Percentiles rank a stretch among this genome's conserved stretches.
Evolutionary conservation across 352 stramenopile species (phyloP).

Genomic region (Phytophthora kernoviae): DNA sequence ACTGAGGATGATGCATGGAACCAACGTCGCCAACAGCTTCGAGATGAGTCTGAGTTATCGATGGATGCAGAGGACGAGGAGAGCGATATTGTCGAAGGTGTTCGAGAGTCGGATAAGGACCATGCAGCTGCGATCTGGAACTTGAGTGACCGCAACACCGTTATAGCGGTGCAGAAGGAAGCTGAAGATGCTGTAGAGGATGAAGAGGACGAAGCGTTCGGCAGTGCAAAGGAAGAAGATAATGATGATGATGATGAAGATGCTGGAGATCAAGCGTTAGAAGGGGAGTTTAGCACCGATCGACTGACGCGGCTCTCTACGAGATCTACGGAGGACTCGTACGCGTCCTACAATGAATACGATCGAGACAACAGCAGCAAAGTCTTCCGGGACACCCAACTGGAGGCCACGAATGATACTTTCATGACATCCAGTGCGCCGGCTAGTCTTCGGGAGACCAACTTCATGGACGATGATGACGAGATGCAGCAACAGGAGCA

Average conservation of each 20-base stretch:
- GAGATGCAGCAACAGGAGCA: constrained; percentile 24
- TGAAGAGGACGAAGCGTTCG: constrained; percentile 36
- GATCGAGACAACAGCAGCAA: constrained; percentile 17
- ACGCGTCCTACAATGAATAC: constrained; percentile 24
- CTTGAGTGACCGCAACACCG: constrained; percentile 28
- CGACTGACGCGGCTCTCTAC: constrained; percentile 23
- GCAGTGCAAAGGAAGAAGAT: constrained; percentile 27
- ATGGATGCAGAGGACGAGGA: constrained; percentile 11
- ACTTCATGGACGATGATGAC: constrained; percentile 27
- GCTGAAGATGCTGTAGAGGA: constrained; percentile 25
- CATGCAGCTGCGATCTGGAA: constrained; percentile 22
- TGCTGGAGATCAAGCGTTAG: background rate
- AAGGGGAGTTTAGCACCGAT: constrained; percentile 7
- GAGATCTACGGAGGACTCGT: constrained; percentile 35
- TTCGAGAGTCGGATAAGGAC: background rate
- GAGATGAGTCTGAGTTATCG: constrained; percentile 31
- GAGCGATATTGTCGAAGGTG: background rate
- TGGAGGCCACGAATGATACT: constrained; percentile 23
- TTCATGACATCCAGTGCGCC: constrained; percentile 18
- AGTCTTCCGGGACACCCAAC: constrained; percentile 39
- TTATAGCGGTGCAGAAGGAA: constrained; percentile 19
- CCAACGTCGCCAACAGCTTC: constrained; percentile 27
- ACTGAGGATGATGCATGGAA: constrained; percentile 39
- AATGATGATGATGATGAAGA: constrained; percentile 20
- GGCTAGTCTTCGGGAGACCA: constrained; percentile 18